Evolutionary conservation across 208 protist genomes (phyloP), one percentile per base, ranked within the genome.

Genomic region (Strigomonas galati): DNA sequence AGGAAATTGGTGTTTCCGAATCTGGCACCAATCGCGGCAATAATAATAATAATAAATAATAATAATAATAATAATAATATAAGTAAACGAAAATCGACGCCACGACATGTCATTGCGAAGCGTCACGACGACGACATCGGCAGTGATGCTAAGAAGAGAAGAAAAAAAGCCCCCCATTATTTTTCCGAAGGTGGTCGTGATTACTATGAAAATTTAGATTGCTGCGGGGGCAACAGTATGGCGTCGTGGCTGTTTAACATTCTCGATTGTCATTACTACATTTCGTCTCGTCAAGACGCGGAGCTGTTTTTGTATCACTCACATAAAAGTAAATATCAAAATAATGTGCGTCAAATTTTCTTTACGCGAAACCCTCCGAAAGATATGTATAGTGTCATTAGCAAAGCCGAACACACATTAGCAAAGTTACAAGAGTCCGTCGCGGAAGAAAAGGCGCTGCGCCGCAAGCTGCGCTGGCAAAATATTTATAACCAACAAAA

Each of bases 371-470:
- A 80, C 23, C 68, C 83, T 17, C 85, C 89, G 0, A 9, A 28
- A 12, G 78, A 81, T 28, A 85, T 88, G 69, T 85, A 89, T 40
- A 31, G 61, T 14, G 55, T 51, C 32, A 94, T 94, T 31, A 61
- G 68, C 14, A 65, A 76, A 19, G 79, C 89, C 0, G 85, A 94
- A 63, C 54, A 53, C 17, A 73, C 79, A n/a, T 87, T 91, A 65
- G 64, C 81, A 14, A 61, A 72, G 12, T 62, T 94, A 59, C 85
- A 92, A 68, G 85, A 92, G 27, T 81, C 76, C 6, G 75, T 92
- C 30, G 89, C 89, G 4, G 74, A 86, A 32, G 73, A 91, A 53
- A 91, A 86, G 68, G 79, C 78, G 12, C 58, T 84, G 62, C 72
- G 48, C 52, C 72, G 78, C n/a, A 64, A 66, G 60, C 5, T 58